Conservation (phyloP, 352 stramenopile species). For the Thalassiosira gravida region DNA sequence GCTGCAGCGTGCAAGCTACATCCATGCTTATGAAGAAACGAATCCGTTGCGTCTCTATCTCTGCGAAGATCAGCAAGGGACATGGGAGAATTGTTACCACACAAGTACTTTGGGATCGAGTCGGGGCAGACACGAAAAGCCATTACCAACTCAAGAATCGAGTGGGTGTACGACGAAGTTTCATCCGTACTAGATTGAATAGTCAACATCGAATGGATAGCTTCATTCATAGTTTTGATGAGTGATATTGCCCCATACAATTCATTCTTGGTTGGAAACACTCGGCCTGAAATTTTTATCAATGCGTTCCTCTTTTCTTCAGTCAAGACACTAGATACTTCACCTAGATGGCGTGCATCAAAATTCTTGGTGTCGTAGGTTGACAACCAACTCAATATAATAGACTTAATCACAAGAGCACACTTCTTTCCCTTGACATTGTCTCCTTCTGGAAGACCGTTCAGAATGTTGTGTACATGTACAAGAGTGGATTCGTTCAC, state of each 20-base stretch:
- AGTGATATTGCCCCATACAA: constrained; percentile 25
- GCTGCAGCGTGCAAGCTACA: constrained; percentile 28
- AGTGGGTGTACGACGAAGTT: constrained; percentile 2
- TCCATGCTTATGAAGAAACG: constrained; percentile 13
- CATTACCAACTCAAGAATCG: constrained; percentile 24
- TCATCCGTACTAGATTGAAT: constrained; percentile 15
- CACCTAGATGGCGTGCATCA: neutral
- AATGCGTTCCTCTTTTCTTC: constrained; percentile 29
- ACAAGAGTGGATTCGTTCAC: constrained; percentile 22
- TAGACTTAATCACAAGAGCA: constrained; percentile 10
- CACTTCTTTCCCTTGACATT: neutral
- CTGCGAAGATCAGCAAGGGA: constrained; percentile 14
- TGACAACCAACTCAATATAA: constrained; percentile 24
- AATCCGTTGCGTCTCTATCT: constrained; percentile 1
- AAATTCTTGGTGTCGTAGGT: constrained; percentile 19
- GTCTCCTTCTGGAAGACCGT: constrained; percentile 4
- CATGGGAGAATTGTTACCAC: constrained; percentile 7
- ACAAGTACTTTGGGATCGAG: constrained; percentile 33
- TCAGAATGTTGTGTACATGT: constrained; percentile 8
- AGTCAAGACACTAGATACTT: constrained; percentile 19
- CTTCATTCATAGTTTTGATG: constrained; percentile 16
- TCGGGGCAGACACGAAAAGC: constrained; percentile 30
- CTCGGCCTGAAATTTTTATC: constrained; percentile 11
- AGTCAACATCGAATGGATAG: constrained; percentile 15
- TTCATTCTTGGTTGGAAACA: constrained; percentile 23